Evolutionary conservation across 208 protist genomes (phyloP).

Genomic region (Entamoeba nuttalli): DNA sequence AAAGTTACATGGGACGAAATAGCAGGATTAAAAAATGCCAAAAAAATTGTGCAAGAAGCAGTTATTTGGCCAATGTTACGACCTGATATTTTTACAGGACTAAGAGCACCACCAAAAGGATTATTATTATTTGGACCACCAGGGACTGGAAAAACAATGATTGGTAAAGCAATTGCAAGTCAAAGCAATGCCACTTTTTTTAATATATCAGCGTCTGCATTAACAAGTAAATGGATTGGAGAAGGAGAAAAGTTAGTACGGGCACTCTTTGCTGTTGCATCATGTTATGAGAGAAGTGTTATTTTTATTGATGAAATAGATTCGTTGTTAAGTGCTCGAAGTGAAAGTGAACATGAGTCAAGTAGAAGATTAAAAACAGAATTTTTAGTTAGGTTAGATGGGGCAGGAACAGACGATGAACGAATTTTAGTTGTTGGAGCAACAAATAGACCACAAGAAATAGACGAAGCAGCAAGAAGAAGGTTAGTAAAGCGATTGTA

Average conservation of each 20-base stretch:
- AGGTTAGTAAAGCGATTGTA: constrained; percentile 53
- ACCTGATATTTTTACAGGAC: constrained; percentile 47
- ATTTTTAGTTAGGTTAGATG: constrained; percentile 4
- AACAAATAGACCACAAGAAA: constrained; percentile 23
- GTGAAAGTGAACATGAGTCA: not conserved
- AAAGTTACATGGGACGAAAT: constrained; percentile 25
- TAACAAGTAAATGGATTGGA: constrained; percentile 8
- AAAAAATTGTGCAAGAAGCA: constrained; percentile 41
- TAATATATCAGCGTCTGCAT: not conserved
- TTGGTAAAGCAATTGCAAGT: constrained; percentile 29
- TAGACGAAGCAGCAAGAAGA: constrained; percentile 23
- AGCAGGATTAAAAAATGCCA: constrained; percentile 47
- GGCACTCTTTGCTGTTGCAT: constrained; percentile 11
- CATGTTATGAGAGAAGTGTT: constrained; percentile 83
- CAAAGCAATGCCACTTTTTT: constrained; percentile 21
- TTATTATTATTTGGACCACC: constrained; percentile 34
- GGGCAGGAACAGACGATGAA: not conserved
- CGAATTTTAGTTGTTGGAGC: constrained; percentile 20
- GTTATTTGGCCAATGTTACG: constrained; percentile 47
- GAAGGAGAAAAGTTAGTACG: constrained; percentile 15
- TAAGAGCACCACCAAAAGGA: constrained; percentile 64
- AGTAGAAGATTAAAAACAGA: not conserved
- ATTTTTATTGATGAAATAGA: constrained; percentile 99
- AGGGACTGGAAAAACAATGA: constrained; percentile 35
- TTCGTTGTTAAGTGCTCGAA: constrained; percentile 77